Conservation (phyloP, 495 filamentous ascomycete genomes). For the Aspergillus cristatus region DNA sequence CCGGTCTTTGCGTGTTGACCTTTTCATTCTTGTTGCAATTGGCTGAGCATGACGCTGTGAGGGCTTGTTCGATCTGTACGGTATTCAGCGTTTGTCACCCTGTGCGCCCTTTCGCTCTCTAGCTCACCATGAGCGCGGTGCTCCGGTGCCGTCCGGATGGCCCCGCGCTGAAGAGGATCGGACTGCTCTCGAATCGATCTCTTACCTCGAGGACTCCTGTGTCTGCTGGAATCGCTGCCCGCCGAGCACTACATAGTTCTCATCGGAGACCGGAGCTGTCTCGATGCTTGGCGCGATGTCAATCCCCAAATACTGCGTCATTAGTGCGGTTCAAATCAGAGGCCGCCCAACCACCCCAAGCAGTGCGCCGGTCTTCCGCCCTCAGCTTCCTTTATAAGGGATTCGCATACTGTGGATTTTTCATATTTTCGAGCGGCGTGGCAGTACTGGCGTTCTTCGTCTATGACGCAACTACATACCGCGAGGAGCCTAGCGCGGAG, state of each 20-base stretch:
- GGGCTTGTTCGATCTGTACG: too few species aligned
- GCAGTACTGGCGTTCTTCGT: conserved; percentile 76
- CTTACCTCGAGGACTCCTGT: conserved; percentile 8
- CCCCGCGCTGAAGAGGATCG: conserved; percentile 24
- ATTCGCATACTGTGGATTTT: conserved; percentile 50
- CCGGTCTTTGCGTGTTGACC: too few species aligned
- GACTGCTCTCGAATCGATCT: conserved; percentile 15
- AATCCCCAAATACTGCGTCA: conserved; percentile 12
- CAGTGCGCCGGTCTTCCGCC: conserved; percentile 7
- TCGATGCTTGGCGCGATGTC: conserved; percentile 18
- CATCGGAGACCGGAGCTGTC: conserved; percentile 12
- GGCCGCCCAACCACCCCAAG: conserved; percentile 7
- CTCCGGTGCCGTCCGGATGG: conserved; percentile 28
- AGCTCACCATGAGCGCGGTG: conserved; percentile 28
- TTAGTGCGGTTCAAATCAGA: conserved; percentile 24
- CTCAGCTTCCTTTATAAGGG: conserved; percentile 29
- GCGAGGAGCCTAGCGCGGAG: conserved; percentile 47
- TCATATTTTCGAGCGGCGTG: conserved; percentile 43
- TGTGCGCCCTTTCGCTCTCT: neutral
- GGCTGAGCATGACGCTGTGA: too few species aligned
- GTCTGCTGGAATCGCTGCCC: conserved; percentile 6
- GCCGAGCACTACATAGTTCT: conserved; percentile 16
- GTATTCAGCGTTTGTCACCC: too few species aligned
- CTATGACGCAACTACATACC: conserved; percentile 91
- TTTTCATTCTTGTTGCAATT: too few species aligned